Base-by-base conservation (phyloP, 768 basidiomycete genomes). In the Lanmaoa pseudosensibilis region DNA sequence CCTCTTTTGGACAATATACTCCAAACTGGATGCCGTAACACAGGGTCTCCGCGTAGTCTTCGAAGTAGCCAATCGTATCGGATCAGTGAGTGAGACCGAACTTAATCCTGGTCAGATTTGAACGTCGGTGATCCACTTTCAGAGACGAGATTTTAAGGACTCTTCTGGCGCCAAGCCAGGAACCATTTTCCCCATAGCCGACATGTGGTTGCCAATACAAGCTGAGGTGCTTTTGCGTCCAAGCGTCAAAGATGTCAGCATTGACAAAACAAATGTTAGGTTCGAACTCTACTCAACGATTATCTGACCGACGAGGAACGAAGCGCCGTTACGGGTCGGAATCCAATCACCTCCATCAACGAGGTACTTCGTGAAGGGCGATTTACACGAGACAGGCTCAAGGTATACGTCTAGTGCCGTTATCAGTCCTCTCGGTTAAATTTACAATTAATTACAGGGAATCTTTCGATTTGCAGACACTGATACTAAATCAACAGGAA, bases 1-100 rank as follows among this genome's bases (percentile, higher is more conserved):
- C 70, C 79, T 99, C 36, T 98, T 98, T 72, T 98, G 96, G 96
- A 97, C 96, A 2, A 68, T 96, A 16, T 99, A 93, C 69, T 97
- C 94, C 16, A 98, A 99, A 72, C 67, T 99, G 46, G 88, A 94
- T 66, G 97, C 97, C 32, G 90, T 98, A 19, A 81, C 89, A 15
- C 95, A 99, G 69, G 92, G 95, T 11, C 77, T 97, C 58, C 79
- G 94, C 50, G 87, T 97, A 5, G 82, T 94, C 4, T 94, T 87
- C 59, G 97, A 99, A 70, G 89, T 98, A 7, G 82, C 92, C 1
- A 89, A 88, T 62, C 83, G 94, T 53, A 94, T 99, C 50, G 91
- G 91, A 62, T 89, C 90, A 58, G 95, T 97, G 67, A 74, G 93
- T 81, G 13, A 13, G 44, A 52, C 34, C 27, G 10, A 40, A 12